Evolutionary conservation across 257 asterid genomes (phyloP).

Genomic region (Scutellaria baicalensis): DNA sequence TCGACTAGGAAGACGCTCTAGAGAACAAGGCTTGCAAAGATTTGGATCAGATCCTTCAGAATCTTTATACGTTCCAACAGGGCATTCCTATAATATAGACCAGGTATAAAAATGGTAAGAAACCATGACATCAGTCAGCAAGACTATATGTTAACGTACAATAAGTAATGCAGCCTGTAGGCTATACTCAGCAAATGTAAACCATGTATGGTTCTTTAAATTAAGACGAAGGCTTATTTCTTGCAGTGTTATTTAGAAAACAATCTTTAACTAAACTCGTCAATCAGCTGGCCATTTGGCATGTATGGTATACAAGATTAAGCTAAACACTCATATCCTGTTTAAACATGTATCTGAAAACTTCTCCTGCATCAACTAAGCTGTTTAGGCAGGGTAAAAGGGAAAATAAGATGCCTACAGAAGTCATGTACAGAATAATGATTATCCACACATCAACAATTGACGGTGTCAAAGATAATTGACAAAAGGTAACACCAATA

Average conservation of each 20-base stretch:
- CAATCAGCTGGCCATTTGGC: neutral
- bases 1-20: constrained; percentile 73
- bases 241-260: neutral
- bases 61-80: constrained; percentile 76
- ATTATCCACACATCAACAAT: neutral
- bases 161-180: constrained; percentile 7
- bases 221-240: neutral
- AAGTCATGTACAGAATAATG: constrained; percentile 1
- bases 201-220: neutral
- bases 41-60: constrained; percentile 73
- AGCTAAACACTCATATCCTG: neutral
- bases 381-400: constrained; percentile 3
- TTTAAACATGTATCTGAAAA: constrained; percentile 10
- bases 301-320: constrained; percentile 4
- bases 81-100: constrained; percentile 63
- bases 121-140: neutral
- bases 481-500: neutral
- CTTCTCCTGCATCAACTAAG: neutral
- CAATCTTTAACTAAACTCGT: neutral
- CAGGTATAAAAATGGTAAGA: constrained; percentile 12
- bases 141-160: neutral
- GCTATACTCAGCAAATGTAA: neutral
- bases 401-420: neutral
- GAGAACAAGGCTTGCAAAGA: constrained; percentile 73
- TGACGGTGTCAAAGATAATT: neutral